phyloP scores from a whole-genome alignment of 352 stramenopile genomes.

The Globisporangium ultimum region DNA sequence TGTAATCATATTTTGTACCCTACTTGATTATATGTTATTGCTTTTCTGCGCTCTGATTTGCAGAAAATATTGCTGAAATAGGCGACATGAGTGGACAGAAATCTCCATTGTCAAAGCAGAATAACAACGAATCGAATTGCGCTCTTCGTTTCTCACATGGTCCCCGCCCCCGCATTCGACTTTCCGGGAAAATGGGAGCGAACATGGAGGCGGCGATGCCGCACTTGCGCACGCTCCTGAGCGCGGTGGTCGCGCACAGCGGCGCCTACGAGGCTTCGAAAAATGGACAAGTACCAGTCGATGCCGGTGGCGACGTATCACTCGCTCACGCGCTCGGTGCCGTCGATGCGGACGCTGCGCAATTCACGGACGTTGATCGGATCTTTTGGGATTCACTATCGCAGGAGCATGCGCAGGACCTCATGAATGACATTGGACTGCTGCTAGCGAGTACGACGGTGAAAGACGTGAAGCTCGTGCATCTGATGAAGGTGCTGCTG shows the following conservation, averaged over 20 bases:
- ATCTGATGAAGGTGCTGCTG: constrained; percentile 32
- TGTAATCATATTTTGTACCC: too few relatives aligned
- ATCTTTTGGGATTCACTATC: constrained; percentile 50
- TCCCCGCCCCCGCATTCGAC: not conserved
- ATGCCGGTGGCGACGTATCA: not conserved
- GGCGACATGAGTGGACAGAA: not conserved
- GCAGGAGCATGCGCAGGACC: constrained; percentile 17
- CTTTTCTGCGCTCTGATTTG: not conserved
- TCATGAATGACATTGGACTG: constrained; percentile 53
- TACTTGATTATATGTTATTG: too few relatives aligned
- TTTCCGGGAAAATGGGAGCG: constrained; percentile 11
- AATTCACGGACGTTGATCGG: constrained; percentile 35
- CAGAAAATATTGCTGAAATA: not conserved
- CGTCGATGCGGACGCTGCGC: constrained; percentile 9
- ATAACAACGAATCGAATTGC: not conserved
- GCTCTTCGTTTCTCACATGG: not conserved
- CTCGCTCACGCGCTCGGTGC: not conserved
- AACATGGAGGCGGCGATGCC: constrained; percentile 36
- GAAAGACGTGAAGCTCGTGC: constrained; percentile 26
- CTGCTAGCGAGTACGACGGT: constrained; percentile 55
- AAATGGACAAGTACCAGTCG: not conserved
- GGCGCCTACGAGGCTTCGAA: constrained; percentile 6
- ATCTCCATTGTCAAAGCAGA: not conserved
- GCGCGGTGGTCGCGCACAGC: constrained; percentile 31
- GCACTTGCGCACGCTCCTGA: constrained; percentile 40